phyloP scores from a whole-genome alignment of 108 stramenopile species.

The Parietichytrium sp. region DNA sequence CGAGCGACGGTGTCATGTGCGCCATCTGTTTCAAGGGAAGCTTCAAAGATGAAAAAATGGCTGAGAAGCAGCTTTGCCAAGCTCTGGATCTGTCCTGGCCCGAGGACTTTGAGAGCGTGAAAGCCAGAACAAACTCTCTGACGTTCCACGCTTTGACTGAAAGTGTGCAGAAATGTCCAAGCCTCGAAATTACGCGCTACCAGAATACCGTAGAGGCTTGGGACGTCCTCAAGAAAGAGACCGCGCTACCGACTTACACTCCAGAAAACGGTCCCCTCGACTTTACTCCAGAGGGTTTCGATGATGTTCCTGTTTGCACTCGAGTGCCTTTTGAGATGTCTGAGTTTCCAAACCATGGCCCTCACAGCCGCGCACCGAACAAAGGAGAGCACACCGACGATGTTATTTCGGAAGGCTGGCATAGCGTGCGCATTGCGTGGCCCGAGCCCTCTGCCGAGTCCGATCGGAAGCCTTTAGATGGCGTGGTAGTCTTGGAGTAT shows the following conservation, averaged over 20 bases:
- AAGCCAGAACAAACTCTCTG: not conserved
- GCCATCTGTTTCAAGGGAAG: not conserved
- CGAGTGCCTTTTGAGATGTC: constrained; percentile 8
- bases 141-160: not conserved
- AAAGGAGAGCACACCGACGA: not conserved
- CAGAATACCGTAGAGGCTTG: not conserved
- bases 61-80: not conserved
- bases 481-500: not conserved
- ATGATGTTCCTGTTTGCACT: not conserved
- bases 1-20: not conserved
- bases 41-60: not conserved
- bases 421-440: too few relatives aligned
- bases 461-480: too few relatives aligned
- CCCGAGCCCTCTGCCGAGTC: too few relatives aligned
- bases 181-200: not conserved
- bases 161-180: not conserved
- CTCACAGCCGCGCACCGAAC: not conserved
- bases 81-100: not conserved
- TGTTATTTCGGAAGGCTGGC: not conserved
- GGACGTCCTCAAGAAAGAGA: not conserved
- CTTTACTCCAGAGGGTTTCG: not conserved
- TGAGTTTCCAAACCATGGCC: not conserved
- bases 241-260: not conserved
- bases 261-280: not conserved
- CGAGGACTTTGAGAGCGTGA: not conserved